Evolutionary conservation across 2,329 filamentous ascomycete species (phyloP).

Genomic region (Neocatenulostroma microsporum): DNA sequence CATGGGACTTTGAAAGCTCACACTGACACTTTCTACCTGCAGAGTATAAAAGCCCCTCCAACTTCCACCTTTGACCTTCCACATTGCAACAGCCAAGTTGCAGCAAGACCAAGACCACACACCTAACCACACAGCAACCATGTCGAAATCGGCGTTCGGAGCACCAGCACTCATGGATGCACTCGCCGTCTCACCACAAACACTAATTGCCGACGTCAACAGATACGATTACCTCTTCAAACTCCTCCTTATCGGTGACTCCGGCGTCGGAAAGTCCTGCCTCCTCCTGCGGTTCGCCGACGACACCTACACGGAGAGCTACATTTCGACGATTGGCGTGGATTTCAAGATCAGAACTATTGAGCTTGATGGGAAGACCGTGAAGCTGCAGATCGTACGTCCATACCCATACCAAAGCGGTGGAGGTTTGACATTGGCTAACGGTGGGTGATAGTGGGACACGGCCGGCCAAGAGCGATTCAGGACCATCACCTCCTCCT

Average conservation of each 20-base stretch:
- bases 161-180: constrained; percentile 7
- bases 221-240: constrained; percentile 99
- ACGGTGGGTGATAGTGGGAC: too few relatives aligned
- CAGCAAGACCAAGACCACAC: constrained; percentile 9
- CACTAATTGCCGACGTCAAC: background rate
- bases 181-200: constrained; percentile 4
- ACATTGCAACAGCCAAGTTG: too few relatives aligned
- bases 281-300: constrained; percentile 94
- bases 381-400: constrained; percentile 99
- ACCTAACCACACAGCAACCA: constrained; percentile 12
- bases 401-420: too few relatives aligned
- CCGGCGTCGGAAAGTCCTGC: constrained; percentile 94
- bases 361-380: constrained; percentile 95
- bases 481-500: constrained; percentile 96
- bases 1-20: too few relatives aligned
- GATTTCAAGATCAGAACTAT: constrained; percentile 99
- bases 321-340: constrained; percentile 98
- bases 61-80: too few relatives aligned
- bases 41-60: too few relatives aligned
- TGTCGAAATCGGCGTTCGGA: constrained; percentile 11
- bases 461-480: constrained; percentile 97
- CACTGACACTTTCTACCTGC: too few relatives aligned
- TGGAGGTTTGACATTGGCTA: too few relatives aligned
- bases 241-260: constrained; percentile 92
- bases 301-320: constrained; percentile 93